Evolutionary conservation across 257 asterid genomes (phyloP).

Genomic region (Solanum habrochaites): DNA sequence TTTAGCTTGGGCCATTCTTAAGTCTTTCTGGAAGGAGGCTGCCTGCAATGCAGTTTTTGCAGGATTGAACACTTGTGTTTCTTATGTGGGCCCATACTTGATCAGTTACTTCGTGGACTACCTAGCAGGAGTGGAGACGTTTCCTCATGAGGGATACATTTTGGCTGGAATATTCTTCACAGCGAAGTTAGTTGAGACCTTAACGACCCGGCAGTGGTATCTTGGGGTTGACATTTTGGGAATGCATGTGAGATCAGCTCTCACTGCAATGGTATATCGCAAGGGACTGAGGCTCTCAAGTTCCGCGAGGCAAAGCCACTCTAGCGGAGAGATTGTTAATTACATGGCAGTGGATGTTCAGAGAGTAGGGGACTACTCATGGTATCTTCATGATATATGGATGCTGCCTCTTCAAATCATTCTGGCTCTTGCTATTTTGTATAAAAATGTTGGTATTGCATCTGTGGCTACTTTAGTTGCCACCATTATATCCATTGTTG

Average conservation of each 20-base stretch:
- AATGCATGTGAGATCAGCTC: slow-evolving; percentile 89
- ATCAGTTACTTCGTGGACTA: slow-evolving; percentile 83
- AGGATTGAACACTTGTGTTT: slow-evolving; percentile 62
- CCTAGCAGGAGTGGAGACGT: slow-evolving; percentile 54
- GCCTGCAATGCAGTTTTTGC: slow-evolving; percentile 76
- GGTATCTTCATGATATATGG: slow-evolving; percentile 77
- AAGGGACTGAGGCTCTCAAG: slow-evolving; percentile 66
- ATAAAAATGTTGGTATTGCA: slow-evolving; percentile 69
- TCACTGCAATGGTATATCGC: slow-evolving; percentile 84
- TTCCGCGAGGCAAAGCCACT: slow-evolving; percentile 55
- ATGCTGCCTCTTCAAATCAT: slow-evolving; percentile 64
- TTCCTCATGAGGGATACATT: slow-evolving; percentile 61
- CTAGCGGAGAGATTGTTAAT: slow-evolving; percentile 61
- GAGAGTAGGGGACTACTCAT: slow-evolving; percentile 70
- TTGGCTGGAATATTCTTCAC: slow-evolving; percentile 68
- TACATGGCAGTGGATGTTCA: slow-evolving; percentile 82
- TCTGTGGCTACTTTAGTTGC: slow-evolving; percentile 57
- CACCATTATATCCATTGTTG: slow-evolving; percentile 53
- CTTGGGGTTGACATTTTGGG: slow-evolving; percentile 93
- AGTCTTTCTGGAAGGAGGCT: slow-evolving; percentile 82
- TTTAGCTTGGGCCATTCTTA: slow-evolving; percentile 81
- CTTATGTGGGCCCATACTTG: slow-evolving; percentile 85
- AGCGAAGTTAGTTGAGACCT: slow-evolving; percentile 69
- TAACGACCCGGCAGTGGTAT: slow-evolving; percentile 79
- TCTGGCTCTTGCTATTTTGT: slow-evolving; percentile 61